Evolutionary conservation across 2,329 filamentous ascomycete species (phyloP).

Genomic region (Penicillium sp.): DNA sequence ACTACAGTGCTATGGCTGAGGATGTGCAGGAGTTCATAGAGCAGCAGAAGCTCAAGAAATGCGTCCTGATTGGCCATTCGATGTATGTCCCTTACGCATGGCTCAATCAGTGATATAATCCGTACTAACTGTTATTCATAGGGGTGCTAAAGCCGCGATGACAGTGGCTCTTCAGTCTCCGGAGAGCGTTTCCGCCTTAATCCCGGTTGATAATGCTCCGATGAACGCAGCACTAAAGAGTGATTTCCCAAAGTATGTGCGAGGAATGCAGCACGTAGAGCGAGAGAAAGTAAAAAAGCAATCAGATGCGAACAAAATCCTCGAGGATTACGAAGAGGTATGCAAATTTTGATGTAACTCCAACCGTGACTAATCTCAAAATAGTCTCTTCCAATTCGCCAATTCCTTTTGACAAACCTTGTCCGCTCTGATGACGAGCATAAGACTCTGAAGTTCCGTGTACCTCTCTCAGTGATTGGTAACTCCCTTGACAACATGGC

Average conservation of each 20-base stretch:
- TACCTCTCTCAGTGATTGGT: conserved; percentile 73
- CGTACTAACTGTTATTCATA: conserved; percentile 32
- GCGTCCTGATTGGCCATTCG: conserved; percentile 86
- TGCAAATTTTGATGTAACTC: conserved; percentile 4
- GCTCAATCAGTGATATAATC: not conserved
- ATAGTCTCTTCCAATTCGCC: conserved; percentile 71
- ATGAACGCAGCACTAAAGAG: conserved; percentile 73
- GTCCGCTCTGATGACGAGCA: conserved; percentile 52
- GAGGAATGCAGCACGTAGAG: conserved; percentile 82
- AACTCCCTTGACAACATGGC: conserved; percentile 72
- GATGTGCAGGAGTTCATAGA: conserved; percentile 79
- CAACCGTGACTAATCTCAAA: not conserved
- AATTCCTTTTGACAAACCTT: conserved; percentile 90
- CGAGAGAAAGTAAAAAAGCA: conserved; percentile 65
- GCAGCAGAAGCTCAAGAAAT: conserved; percentile 66
- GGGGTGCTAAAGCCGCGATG: conserved; percentile 94
- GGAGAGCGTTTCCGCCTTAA: conserved; percentile 65
- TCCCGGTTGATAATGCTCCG: conserved; percentile 90
- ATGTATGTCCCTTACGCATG: conserved; percentile 60
- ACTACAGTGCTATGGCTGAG: conserved; percentile 78
- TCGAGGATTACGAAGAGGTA: conserved; percentile 71
- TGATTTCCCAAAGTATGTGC: conserved; percentile 77
- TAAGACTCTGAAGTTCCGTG: conserved; percentile 68
- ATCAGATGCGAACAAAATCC: conserved; percentile 76
- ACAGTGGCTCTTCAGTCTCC: conserved; percentile 73